Conservation (phyloP, 1,139 yeast species). For the Yamadazyma mexicana region DNA sequence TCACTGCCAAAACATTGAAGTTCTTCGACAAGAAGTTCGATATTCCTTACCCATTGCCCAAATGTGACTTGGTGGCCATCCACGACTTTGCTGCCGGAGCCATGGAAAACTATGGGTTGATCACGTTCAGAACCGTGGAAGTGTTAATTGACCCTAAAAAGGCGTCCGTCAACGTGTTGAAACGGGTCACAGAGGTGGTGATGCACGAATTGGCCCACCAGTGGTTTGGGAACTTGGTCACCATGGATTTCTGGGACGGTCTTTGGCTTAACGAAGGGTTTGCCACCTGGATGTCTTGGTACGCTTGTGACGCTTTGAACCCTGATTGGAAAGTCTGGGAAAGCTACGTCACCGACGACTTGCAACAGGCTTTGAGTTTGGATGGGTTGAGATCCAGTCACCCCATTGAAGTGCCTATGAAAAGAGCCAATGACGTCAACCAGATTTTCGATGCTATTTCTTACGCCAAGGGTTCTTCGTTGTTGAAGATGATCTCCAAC, state of each 20-base stretch:
- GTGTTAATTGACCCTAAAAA: constrained; percentile 47
- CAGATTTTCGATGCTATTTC: constrained; percentile 63
- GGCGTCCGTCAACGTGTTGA: constrained; percentile 45
- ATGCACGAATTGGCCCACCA: constrained; percentile 67
- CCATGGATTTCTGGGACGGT: constrained; percentile 68
- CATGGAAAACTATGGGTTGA: constrained; percentile 63
- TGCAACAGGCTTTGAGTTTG: constrained; percentile 52
- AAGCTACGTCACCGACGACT: constrained; percentile 50
- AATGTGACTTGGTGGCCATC: constrained; percentile 57
- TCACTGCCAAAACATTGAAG: constrained; percentile 53
- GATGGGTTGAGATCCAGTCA: constrained; percentile 57
- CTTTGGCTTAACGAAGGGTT: constrained; percentile 65
- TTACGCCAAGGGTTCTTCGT: constrained; percentile 80
- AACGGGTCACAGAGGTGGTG: constrained; percentile 58
- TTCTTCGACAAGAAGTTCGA: constrained; percentile 54
- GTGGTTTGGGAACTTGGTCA: constrained; percentile 64
- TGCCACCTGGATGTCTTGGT: constrained; percentile 60
- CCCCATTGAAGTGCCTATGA: constrained; percentile 59
- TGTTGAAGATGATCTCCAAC: constrained; percentile 71
- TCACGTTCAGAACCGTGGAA: constrained; percentile 56
- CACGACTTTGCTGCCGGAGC: constrained; percentile 62
- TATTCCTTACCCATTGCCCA: constrained; percentile 60
- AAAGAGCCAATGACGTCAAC: constrained; percentile 54
- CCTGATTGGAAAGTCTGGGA: constrained; percentile 63
- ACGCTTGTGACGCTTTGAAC: constrained; percentile 50